Conservation (phyloP, 495 filamentous ascomycete genomes). For the Penicillium pulvis region DNA sequence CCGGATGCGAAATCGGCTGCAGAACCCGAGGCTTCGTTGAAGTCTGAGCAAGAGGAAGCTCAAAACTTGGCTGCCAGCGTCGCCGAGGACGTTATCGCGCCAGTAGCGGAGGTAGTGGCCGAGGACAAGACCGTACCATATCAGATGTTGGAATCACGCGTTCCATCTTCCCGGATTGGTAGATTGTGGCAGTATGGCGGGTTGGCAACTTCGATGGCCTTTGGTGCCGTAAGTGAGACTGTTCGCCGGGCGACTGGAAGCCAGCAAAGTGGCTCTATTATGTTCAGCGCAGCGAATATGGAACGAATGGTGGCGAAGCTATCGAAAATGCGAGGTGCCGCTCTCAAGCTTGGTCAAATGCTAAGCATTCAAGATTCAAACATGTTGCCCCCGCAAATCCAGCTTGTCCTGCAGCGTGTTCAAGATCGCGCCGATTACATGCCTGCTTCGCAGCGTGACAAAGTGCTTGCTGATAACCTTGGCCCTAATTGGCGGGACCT, state of each 20-base stretch:
- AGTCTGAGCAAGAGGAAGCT: conserved; percentile 22
- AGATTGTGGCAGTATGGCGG: conserved; percentile 94
- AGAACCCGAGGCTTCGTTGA: conserved; percentile 1
- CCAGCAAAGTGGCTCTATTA: conserved; percentile 69
- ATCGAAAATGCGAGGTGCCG: conserved; percentile 95
- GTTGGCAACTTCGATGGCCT: conserved; percentile 90
- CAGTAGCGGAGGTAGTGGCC: conserved; percentile 12
- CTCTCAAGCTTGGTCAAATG: conserved; percentile 96
- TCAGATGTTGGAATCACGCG: conserved; percentile 82
- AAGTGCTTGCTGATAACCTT: conserved; percentile 75
- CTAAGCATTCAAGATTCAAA: conserved; percentile 98
- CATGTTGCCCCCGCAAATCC: conserved; percentile 83
- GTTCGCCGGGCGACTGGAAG: conserved; percentile 67
- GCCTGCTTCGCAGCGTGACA: conserved; percentile 87
- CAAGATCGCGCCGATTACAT: conserved; percentile 98
- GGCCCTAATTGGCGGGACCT: conserved; percentile 84
- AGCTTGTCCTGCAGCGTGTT: conserved; percentile 86
- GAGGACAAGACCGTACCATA: conserved; percentile 47
- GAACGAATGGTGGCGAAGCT: conserved; percentile 89
- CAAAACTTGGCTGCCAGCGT: conserved; percentile 24
- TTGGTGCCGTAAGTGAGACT: conserved; percentile 85
- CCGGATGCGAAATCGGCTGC: background rate
- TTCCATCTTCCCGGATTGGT: conserved; percentile 84
- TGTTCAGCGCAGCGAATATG: conserved; percentile 88
- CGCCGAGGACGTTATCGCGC: conserved; percentile 29